Percentiles rank a stretch among this genome's conserved stretches.
phyloP scores from a whole-genome alignment of 2,329 filamentous ascomycete genomes.

The Xylariaceae sp. region DNA sequence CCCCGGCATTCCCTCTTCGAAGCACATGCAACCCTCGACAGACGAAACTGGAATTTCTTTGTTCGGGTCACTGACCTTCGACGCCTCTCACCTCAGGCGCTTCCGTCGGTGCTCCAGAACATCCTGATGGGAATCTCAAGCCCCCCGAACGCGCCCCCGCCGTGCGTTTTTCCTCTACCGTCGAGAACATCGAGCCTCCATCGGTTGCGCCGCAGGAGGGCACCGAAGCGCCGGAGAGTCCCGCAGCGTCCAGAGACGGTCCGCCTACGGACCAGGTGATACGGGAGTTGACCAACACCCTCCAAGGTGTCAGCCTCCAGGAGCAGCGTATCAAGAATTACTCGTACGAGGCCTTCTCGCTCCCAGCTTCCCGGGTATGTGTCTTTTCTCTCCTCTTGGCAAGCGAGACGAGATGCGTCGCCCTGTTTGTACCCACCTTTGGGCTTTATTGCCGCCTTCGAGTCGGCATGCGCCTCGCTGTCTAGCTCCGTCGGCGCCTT shows the following conservation, averaged over 20 bases:
- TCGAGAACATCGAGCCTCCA: slow-evolving; percentile 59
- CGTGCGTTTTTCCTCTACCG: slow-evolving; percentile 65
- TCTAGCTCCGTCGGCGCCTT: no score
- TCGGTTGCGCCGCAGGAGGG: background rate
- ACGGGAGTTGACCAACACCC: slow-evolving; percentile 60
- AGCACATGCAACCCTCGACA: background rate
- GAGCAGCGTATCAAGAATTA: slow-evolving; percentile 78
- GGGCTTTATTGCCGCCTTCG: no score
- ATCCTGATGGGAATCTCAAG: slow-evolving; percentile 17
- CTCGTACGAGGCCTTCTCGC: slow-evolving; percentile 82
- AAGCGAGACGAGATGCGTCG: background rate
- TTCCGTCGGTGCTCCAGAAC: slow-evolving; percentile 12
- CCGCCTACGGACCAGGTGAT: slow-evolving; percentile 55
- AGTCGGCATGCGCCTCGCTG: no score
- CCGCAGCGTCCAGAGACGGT: slow-evolving; percentile 21
- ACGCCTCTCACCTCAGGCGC: slow-evolving; percentile 13
- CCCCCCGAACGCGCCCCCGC: slow-evolving; percentile 32
- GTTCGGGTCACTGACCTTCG: slow-evolving; percentile 12
- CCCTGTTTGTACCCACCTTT: no score
- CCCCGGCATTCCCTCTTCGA: slow-evolving; percentile 2
- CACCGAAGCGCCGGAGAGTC: background rate
- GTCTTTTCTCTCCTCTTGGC: slow-evolving; percentile 29
- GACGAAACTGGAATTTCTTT: slow-evolving; percentile 4
- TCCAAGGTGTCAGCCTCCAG: slow-evolving; percentile 71
- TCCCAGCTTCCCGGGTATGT: slow-evolving; percentile 77